Conservation (phyloP, 371 early-diverging fungal species). For the Mucor sp. region DNA sequence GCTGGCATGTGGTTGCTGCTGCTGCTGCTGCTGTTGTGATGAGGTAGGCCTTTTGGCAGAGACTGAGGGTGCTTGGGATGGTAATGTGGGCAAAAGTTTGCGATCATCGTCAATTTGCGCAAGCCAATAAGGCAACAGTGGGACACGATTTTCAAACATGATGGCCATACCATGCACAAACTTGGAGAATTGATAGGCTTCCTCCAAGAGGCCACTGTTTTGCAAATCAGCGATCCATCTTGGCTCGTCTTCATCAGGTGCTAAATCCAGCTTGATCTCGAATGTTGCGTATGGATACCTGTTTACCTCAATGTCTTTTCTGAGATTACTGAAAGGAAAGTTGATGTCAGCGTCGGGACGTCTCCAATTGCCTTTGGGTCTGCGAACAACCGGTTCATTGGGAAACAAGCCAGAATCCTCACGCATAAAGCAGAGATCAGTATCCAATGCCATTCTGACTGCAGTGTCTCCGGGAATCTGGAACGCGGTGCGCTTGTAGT, state of each 20-base stretch:
- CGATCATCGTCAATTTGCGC: constrained; percentile 95
- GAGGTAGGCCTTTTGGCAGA: not conserved
- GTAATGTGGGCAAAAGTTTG: constrained; percentile 46
- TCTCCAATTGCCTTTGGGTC: constrained; percentile 88
- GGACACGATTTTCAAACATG: constrained; percentile 85
- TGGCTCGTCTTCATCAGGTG: constrained; percentile 84
- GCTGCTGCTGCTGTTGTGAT: not conserved
- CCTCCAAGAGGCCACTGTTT: constrained; percentile 89
- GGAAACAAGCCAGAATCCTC: constrained; percentile 79
- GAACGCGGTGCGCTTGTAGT: constrained; percentile 99
- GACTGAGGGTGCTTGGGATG: constrained; percentile 17
- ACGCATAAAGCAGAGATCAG: constrained; percentile 96
- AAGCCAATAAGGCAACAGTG: constrained; percentile 97
- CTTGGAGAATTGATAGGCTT: constrained; percentile 98
- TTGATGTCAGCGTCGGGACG: constrained; percentile 88
- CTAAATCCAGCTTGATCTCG: constrained; percentile 96
- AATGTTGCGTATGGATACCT: constrained; percentile 98
- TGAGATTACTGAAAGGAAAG: constrained; percentile 80
- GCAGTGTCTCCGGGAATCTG: constrained; percentile 98
- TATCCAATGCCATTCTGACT: constrained; percentile 98
- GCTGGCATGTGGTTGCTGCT: not conserved
- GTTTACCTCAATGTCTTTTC: constrained; percentile 73
- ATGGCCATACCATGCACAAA: constrained; percentile 97
- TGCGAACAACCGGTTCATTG: constrained; percentile 55
- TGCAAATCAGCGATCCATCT: constrained; percentile 94